Evolutionary conservation across 2,329 filamentous ascomycete species (phyloP), one percentile per base, ranked within the genome.

Genomic region (Colletotrichum zoysiae): DNA sequence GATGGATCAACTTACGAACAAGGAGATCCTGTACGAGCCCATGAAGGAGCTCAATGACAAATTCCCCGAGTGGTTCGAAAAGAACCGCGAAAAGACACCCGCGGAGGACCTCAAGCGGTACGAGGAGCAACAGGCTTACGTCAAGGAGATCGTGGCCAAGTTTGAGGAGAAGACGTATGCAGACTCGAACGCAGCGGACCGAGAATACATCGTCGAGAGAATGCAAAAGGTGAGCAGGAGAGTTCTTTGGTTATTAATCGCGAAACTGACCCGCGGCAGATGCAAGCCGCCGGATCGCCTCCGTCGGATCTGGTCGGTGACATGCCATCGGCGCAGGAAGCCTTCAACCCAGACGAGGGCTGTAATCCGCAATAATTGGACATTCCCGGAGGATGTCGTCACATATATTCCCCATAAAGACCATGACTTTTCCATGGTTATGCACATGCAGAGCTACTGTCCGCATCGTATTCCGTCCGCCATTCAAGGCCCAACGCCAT

Each of bases 1-100:
- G 94, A 98, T 99, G 95, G 94, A 98, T 83, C 95, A 99, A 82
- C 87, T 99, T 74, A 98, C 96, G 4, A 97, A 97, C 82, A 98
- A 97, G 85, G 96, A 98, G 76, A 98, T 99, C 74, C 84, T 99
- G 62, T 98, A 98, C 80, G 95, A 99, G 84, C 96, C 96, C 2
- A 98, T 99, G 95, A 97, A 97, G 85, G 96, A 99, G 83, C 85
- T 99, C 59, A 85, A 97, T 80, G 92, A 94, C 65, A 98, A 98
- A 82, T 99, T 96, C 79, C 95, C 95, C 0, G 90, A 84, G 2
- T 99, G 96, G 95, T 87, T 99, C 80, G 88, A 89, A 77, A 92
- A 93, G 82, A 95, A 98, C 80, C 86, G 86, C 76, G 87, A 84
- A 51, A 90, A 85, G 33, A 91, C 90, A 63, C 83, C 91, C 2